Conservation (phyloP, 306 rosid species). For the Sindora glabra region DNA sequence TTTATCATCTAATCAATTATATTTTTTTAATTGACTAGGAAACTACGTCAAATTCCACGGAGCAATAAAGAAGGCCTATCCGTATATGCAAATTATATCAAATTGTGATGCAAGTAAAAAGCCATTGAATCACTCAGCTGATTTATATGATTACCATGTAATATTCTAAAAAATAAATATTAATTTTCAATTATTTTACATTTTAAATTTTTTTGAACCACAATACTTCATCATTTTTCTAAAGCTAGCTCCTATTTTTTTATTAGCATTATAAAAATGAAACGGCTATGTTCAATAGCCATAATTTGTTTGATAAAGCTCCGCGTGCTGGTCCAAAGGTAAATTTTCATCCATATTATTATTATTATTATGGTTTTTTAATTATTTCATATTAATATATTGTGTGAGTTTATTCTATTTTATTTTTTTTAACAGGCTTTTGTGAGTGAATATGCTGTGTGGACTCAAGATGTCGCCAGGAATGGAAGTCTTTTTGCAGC, state of each 20-base stretch:
- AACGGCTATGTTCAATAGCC: too few relatives aligned
- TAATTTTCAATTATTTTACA: neutral
- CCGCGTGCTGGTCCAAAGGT: constrained; percentile 43
- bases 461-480: constrained; percentile 58
- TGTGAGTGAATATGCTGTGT: constrained; percentile 92
- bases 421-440: constrained; percentile 60
- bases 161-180: constrained; percentile 7
- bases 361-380: too few relatives aligned
- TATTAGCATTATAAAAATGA: too few relatives aligned
- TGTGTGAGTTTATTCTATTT: neutral
- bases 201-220: neutral
- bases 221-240: neutral
- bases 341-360: neutral
- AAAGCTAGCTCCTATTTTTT: too few relatives aligned
- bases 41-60: constrained; percentile 56
- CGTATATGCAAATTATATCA: constrained; percentile 77
- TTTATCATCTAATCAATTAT: neutral
- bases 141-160: constrained; percentile 89
- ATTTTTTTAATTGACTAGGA: constrained; percentile 40
- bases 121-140: constrained; percentile 80
- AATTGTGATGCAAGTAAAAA: constrained; percentile 77
- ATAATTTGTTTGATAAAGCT: constrained; percentile 34
- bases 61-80: constrained; percentile 67
- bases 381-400: neutral
- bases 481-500: constrained; percentile 82